Evolutionary conservation across 345 rosid genomes (phyloP).

Genomic region (Salix purpurea): DNA sequence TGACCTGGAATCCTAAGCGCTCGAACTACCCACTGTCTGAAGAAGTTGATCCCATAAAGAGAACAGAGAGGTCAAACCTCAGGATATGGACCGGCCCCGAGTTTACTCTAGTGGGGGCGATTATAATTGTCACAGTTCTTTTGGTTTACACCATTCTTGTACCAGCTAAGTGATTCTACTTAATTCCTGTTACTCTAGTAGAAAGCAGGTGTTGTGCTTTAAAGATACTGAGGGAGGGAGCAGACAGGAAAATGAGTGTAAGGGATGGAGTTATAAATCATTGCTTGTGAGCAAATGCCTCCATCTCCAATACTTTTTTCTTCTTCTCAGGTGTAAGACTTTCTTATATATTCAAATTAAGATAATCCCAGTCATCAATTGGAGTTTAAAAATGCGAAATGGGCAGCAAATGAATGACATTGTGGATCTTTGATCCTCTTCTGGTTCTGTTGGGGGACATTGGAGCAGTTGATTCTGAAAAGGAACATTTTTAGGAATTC

Average conservation of each 20-base stretch:
- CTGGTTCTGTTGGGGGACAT: neutral
- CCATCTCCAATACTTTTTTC: neutral
- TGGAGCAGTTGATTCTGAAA: neutral
- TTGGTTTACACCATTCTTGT: constrained; percentile 77
- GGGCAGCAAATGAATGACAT: neutral
- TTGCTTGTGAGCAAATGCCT: no score
- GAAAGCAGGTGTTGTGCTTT: neutral
- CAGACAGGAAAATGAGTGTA: neutral
- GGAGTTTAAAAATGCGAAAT: neutral
- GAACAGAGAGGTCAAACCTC: constrained; percentile 81
- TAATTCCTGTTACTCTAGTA: neutral
- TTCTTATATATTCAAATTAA: no score
- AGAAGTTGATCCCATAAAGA: constrained; percentile 90
- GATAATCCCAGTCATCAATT: no score
- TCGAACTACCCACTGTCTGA: constrained; percentile 76
- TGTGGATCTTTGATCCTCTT: neutral
- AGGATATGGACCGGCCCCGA: constrained; percentile 76
- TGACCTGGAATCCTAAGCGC: constrained; percentile 79
- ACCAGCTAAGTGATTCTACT: constrained; percentile 52
- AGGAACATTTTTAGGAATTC: neutral
- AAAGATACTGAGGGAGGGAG: neutral
- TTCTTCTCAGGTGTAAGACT: no score
- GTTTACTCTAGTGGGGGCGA: constrained; percentile 70
- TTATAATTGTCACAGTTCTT: constrained; percentile 61
- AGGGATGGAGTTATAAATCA: neutral